Evolutionary conservation across 2,329 filamentous ascomycete species (phyloP).

Genomic region (Botryotinia convoluta): DNA sequence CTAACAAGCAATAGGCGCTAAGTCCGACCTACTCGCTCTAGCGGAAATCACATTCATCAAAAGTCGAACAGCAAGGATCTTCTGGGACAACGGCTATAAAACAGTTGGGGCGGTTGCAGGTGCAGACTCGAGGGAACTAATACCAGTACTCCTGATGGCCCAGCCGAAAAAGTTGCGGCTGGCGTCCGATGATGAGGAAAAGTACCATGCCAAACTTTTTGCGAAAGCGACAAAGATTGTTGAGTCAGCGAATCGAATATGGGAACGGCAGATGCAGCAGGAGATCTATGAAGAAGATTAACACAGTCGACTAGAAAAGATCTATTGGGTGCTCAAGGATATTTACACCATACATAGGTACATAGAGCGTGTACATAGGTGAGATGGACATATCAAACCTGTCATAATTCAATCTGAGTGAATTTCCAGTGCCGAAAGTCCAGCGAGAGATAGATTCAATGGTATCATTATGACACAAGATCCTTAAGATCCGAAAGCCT

Average conservation of each 20-base stretch:
- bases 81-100: conserved; percentile 75
- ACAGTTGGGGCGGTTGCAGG: conserved; percentile 66
- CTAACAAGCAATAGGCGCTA: conserved; percentile 50
- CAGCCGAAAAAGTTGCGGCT: conserved; percentile 64
- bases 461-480: neutral
- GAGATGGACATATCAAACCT: neutral
- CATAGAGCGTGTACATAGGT: neutral
- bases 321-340: neutral
- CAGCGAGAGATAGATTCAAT: neutral
- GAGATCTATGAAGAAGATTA: conserved; percentile 29
- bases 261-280: conserved; percentile 44
- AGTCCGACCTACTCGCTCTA: conserved; percentile 66
- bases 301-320: neutral
- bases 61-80: conserved; percentile 69
- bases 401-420: neutral
- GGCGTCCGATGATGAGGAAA: conserved; percentile 55
- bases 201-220: conserved; percentile 61
- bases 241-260: conserved; percentile 65
- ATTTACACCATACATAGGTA: neutral
- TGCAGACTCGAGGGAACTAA: conserved; percentile 63
- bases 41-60: conserved; percentile 74
- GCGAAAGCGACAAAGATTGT: conserved; percentile 67
- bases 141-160: conserved; percentile 71
- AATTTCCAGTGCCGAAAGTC: neutral
- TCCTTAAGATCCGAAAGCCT: neutral